Conservation (phyloP, 2,329 filamentous ascomycete species). For the Phaeoacremonium minimum region DNA sequence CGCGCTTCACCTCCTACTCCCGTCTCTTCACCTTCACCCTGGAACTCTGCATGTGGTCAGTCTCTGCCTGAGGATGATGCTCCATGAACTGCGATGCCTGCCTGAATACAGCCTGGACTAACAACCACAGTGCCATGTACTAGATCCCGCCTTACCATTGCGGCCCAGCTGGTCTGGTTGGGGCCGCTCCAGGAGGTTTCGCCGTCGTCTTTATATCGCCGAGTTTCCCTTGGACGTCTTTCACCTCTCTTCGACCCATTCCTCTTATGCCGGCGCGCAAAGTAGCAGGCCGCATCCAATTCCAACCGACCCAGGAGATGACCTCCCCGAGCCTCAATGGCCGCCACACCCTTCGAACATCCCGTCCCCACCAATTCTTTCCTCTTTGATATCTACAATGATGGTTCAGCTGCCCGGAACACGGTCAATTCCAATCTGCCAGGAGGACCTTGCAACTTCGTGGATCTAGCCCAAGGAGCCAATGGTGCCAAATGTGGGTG, state of each 20-base stretch:
- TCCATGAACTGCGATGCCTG: neutral
- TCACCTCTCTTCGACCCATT: conserved; percentile 9
- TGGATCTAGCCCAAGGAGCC: conserved; percentile 47
- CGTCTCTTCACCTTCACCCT: neutral
- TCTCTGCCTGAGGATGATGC: conserved; percentile 5
- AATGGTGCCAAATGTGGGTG: conserved; percentile 53
- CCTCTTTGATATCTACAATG: conserved; percentile 51
- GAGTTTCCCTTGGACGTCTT: neutral
- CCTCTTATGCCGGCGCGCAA: conserved; percentile 9
- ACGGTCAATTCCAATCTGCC: conserved; percentile 31
- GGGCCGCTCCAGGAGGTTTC: conserved; percentile 14
- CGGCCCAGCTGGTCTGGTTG: conserved; percentile 29
- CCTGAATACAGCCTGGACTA: conserved; percentile 3
- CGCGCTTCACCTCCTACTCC: conserved; percentile 4
- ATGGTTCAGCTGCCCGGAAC: conserved; percentile 23
- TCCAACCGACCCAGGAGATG: conserved; percentile 27
- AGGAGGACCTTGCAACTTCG: conserved; percentile 52
- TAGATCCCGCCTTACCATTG: conserved; percentile 18
- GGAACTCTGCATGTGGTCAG: conserved; percentile 9
- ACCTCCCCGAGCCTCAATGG: conserved; percentile 40
- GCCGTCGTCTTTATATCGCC: too few relatives aligned
- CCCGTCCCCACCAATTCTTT: conserved; percentile 37
- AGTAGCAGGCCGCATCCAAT: conserved; percentile 10
- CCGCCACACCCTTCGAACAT: conserved; percentile 43
- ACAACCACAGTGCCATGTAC: conserved; percentile 23